Conservation (phyloP, 371 early-diverging fungal species). For the Antonospora locustae region DNA sequence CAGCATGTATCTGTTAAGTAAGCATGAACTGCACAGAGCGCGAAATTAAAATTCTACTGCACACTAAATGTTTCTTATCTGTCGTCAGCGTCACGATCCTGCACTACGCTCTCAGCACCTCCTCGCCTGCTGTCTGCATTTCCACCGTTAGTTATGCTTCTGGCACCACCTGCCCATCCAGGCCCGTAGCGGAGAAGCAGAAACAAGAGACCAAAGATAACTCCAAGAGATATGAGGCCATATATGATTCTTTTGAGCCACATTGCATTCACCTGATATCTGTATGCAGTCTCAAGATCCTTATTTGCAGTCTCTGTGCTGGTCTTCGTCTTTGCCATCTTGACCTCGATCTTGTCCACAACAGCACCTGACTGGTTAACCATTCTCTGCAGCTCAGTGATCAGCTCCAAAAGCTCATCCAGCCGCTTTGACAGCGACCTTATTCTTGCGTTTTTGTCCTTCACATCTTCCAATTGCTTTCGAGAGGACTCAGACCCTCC, state of each 20-base stretch:
- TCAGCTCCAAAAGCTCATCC: constrained; percentile 42
- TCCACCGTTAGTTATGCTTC: too few species aligned
- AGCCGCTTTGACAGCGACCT: constrained; percentile 43
- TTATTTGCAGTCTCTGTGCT: constrained; percentile 47
- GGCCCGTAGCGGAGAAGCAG: too few species aligned
- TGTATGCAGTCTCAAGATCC: constrained; percentile 46
- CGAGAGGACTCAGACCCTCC: constrained; percentile 37
- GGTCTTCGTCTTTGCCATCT: constrained; percentile 34
- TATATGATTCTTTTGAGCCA: constrained; percentile 38
- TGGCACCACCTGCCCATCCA: too few species aligned
- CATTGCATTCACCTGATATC: constrained; percentile 46
- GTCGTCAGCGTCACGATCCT: too few species aligned
- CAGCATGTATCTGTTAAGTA: too few species aligned
- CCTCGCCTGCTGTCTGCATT: too few species aligned
- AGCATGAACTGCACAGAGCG: too few species aligned
- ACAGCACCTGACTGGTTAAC: constrained; percentile 30
- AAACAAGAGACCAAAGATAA: too few species aligned
- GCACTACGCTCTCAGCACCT: too few species aligned
- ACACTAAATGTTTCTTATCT: too few species aligned
- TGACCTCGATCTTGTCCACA: constrained; percentile 46
- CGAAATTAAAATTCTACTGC: too few species aligned
- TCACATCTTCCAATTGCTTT: constrained; percentile 35
- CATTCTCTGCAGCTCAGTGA: constrained; percentile 46
- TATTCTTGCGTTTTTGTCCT: constrained; percentile 47
- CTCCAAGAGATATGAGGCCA: too few species aligned